Percentiles rank a stretch among this genome's conserved stretches.
Conservation (phyloP, 2,329 filamentous ascomycete species). For the Diaporthe longicolla region DNA sequence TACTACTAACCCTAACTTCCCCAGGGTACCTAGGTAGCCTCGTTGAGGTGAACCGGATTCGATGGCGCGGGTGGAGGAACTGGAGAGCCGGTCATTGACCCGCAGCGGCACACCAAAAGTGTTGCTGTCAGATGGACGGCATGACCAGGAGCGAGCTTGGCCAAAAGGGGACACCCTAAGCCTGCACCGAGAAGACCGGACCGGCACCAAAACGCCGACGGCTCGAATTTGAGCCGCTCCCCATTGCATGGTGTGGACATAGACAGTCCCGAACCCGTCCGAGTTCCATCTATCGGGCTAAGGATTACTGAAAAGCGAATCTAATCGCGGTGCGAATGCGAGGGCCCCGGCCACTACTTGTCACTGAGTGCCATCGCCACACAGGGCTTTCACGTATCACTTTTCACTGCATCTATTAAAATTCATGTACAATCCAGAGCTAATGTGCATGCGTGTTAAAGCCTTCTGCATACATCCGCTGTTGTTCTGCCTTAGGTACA, state of each 20-base stretch:
- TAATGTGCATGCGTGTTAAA: neutral
- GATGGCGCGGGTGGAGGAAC: neutral
- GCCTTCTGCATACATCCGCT: too few relatives aligned
- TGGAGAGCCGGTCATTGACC: neutral
- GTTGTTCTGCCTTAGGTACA: neutral
- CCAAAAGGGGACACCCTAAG: neutral
- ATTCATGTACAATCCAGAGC: neutral
- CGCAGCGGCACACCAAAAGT: neutral
- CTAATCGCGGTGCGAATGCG: neutral
- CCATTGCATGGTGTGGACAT: neutral
- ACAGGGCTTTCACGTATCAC: neutral
- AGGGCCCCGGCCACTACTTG: neutral
- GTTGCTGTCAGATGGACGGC: neutral
- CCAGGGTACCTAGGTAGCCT: neutral
- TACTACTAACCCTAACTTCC: neutral
- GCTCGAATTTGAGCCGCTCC: neutral
- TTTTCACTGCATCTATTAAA: neutral
- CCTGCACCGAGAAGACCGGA: too few relatives aligned
- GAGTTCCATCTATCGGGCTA: neutral
- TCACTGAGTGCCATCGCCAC: too few relatives aligned
- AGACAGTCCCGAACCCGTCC: too few relatives aligned
- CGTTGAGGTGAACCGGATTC: too few relatives aligned
- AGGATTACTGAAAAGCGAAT: neutral
- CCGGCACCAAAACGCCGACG: neutral
- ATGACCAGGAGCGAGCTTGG: neutral